Percentiles rank a stretch among this genome's conserved stretches.
phyloP scores from a whole-genome alignment of 192 early-diverging fungal species.

The Martensiomyces pterosporus region DNA sequence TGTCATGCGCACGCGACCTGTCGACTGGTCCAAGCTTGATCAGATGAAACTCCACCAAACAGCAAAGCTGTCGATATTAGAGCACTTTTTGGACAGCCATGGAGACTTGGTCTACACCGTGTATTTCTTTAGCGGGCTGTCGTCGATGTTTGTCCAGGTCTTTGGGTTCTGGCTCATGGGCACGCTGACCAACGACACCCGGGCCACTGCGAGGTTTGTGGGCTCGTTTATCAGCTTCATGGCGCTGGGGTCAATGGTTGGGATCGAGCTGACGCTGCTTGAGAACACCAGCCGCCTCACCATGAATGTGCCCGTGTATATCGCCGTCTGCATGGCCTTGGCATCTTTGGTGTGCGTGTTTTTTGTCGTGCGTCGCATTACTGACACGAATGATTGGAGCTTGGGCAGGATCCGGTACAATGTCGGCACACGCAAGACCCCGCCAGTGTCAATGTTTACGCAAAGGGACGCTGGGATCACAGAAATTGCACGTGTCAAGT shows the following conservation, averaged over 20 bases:
- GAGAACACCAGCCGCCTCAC: too few relatives aligned
- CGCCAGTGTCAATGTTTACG: too few relatives aligned
- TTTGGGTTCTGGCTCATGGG: constrained; percentile 45
- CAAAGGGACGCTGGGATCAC: constrained; percentile 4
- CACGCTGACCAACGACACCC: constrained; percentile 42
- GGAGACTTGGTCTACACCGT: constrained; percentile 12
- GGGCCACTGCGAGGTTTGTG: constrained; percentile 33
- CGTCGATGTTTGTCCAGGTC: constrained; percentile 39
- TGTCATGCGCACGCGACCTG: constrained; percentile 1
- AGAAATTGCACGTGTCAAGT: constrained; percentile 7
- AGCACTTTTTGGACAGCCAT: constrained; percentile 5
- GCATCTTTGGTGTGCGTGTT: constrained; percentile 21
- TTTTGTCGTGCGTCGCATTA: constrained; percentile 29
- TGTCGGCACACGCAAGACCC: too few relatives aligned
- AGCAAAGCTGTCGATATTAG: constrained; percentile 10
- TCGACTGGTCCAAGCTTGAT: constrained; percentile 11
- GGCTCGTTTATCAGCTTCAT: constrained; percentile 33
- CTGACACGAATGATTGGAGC: constrained; percentile 42
- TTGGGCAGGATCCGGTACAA: constrained; percentile 19
- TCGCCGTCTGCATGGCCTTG: constrained; percentile 9
- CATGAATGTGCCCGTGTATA: constrained; percentile 24
- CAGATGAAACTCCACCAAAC: constrained; percentile 3
- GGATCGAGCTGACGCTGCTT: constrained; percentile 27
- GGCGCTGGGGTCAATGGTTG: constrained; percentile 30
- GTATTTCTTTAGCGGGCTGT: constrained; percentile 35